Conservation (phyloP, 2,329 filamentous ascomycete genomes). For the Monosporascus sp. region DNA sequence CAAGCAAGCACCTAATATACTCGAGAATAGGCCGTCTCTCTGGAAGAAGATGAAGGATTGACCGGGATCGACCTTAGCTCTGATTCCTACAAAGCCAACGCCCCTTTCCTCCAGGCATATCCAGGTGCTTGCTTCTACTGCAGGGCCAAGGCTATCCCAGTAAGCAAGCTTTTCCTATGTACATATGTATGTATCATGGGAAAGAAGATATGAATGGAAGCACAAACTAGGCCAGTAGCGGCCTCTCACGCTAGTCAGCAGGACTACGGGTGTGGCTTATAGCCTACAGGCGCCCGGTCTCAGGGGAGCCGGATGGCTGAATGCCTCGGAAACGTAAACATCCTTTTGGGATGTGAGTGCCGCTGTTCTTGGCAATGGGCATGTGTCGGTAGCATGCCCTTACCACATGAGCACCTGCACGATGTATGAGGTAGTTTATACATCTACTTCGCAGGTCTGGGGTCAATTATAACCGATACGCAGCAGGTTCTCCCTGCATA, state of each 20-base stretch:
- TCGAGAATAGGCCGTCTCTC: neutral
- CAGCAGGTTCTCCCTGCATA: neutral
- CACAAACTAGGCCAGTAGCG: neutral
- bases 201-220: neutral
- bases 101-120: neutral
- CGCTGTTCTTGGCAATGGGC: neutral
- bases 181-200: neutral
- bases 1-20: too few species aligned
- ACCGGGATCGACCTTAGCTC: neutral
- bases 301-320: neutral
- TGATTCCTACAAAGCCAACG: neutral
- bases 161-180: neutral
- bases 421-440: too few species aligned
- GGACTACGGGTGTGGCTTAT: neutral
- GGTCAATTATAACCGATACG: too few species aligned
- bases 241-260: neutral
- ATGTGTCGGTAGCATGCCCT: neutral
- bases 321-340: neutral
- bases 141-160: neutral
- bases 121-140: neutral
- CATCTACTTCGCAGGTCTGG: too few species aligned
- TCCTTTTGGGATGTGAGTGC: neutral
- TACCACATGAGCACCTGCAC: too few species aligned
- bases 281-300: neutral
- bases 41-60: neutral